A percentile compares a stretch with the other conserved stretches of the same genome.
Evolutionary conservation across 208 protist species (phyloP).

Genomic region (Acanthamoeba culbertsoni): DNA sequence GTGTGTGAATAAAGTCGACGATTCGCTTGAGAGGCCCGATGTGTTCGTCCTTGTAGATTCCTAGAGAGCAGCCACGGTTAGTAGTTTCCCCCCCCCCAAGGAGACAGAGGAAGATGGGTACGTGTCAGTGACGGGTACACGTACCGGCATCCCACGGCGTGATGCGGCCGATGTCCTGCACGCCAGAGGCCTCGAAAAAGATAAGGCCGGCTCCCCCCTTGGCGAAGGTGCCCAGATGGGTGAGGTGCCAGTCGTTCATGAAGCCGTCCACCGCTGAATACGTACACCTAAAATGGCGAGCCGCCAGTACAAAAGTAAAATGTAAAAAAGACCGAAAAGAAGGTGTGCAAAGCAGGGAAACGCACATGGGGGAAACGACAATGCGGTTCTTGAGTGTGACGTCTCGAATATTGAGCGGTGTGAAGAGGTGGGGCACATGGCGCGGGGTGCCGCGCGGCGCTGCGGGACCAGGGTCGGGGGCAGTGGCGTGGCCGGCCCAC

Average conservation of each 20-base stretch:
- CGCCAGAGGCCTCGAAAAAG: slow-evolving; percentile 68
- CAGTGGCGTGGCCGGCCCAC: background rate
- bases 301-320: background rate
- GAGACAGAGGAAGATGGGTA: background rate
- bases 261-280: slow-evolving; percentile 71
- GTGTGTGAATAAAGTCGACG: slow-evolving; percentile 60
- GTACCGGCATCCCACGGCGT: slow-evolving; percentile 65
- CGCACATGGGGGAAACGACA: slow-evolving; percentile 69
- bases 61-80: background rate
- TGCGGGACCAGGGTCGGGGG: background rate
- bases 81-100: background rate
- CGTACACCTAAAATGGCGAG: slow-evolving; percentile 46
- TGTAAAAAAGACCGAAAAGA: background rate
- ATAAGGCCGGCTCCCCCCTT: slow-evolving; percentile 67
- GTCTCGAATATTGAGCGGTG: slow-evolving; percentile 59
- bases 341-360: background rate
- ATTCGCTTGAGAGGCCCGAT: slow-evolving; percentile 68
- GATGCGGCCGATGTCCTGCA: slow-evolving; percentile 67
- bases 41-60: slow-evolving; percentile 69
- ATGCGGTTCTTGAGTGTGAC: slow-evolving; percentile 74
- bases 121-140: background rate
- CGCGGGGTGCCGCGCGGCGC: background rate
- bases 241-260: slow-evolving; percentile 69
- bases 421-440: slow-evolving; percentile 61
- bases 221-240: slow-evolving; percentile 62